Conservation (phyloP, 768 basidiomycete genomes). For the Rhodotorula sphaerocarpa region DNA sequence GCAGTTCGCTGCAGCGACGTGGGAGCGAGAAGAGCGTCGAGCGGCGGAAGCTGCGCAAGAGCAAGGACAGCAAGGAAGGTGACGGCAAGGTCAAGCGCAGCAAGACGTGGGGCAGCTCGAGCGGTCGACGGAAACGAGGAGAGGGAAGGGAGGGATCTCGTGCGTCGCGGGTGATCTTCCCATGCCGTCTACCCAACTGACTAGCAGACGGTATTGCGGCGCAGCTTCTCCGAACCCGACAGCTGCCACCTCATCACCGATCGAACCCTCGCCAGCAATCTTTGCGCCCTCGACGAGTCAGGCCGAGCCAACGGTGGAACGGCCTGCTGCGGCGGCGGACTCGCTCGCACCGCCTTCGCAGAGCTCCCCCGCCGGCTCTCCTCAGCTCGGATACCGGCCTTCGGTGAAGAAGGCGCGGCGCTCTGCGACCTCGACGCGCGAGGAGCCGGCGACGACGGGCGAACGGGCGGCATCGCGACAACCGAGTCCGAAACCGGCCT, state of each 20-base stretch:
- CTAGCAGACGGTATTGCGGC: background rate
- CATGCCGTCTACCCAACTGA: background rate
- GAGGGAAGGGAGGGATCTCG: conserved; percentile 15
- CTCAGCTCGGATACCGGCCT: background rate
- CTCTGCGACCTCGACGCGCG: background rate
- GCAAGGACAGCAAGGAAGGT: conserved; percentile 19
- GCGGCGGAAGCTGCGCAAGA: conserved; percentile 30
- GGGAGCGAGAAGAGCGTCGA: conserved; percentile 36
- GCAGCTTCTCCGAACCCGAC: background rate
- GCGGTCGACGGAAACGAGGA: conserved; percentile 3
- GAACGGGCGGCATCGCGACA: no score
- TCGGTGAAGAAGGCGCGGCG: conserved; percentile 9
- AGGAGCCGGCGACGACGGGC: no score
- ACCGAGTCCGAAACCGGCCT: no score
- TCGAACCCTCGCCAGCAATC: background rate
- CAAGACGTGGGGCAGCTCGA: conserved; percentile 30
- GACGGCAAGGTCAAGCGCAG: conserved; percentile 33
- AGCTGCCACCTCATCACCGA: background rate
- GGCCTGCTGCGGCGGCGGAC: no score
- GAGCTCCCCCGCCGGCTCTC: background rate
- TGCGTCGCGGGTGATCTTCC: background rate
- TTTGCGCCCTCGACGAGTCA: no score
- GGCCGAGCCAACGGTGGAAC: no score
- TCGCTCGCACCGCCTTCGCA: background rate
- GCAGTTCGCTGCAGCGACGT: conserved; percentile 11